Base-by-base conservation (phyloP, 2,329 filamentous ascomycete species). In the Teratosphaeriaceae sp. region DNA sequence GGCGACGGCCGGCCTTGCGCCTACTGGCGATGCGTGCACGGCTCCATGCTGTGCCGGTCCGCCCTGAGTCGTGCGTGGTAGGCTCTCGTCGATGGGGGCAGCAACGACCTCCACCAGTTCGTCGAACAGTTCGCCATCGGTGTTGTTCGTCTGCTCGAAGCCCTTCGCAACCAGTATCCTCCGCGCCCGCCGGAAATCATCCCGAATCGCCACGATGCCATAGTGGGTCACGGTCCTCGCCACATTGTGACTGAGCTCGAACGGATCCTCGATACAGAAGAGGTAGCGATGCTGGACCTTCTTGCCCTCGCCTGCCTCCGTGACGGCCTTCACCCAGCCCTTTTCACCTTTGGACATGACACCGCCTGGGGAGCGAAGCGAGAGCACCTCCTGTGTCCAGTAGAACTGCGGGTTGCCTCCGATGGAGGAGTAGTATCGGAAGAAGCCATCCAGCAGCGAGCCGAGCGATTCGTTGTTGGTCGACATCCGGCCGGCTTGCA, bases 251-350 rank as follows among this genome's bases (percentile, higher is more conserved):
- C 88, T 82, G 2, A 81, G 66, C 67, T 95, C 88, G 57, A 95
- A 95, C 0, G 89, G 89, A 61, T 95, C 89, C 60, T 95, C 89
- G 47, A 96, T 89, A 23, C 87, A 86, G 52, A 95, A 85, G 3
- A 95, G 74, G 61, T 88, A 94, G 11, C 88, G 79, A 57, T 88
- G 79, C 2, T 85, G 78, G 12, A 90, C 75, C 57, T 88, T 85
- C 50, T 53, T 62, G 57, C 53, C 71, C 38, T 57, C 71, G 20
- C 70, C 66, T 47, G 82, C 76, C 20, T 79, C 65, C 0, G 84
- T 88, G 59, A 81, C 85, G 4, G 87, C 86, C n/a, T 82, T 82
- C 0, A 83, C 85, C 89, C 89, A 96, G 1, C 83, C 85, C 59
- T 95, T 95, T 13, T 79, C 74, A 43, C 80, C 72, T 64, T 95